Base-by-base conservation (phyloP, 2,329 filamentous ascomycete species). In the Penicillium sp. region DNA sequence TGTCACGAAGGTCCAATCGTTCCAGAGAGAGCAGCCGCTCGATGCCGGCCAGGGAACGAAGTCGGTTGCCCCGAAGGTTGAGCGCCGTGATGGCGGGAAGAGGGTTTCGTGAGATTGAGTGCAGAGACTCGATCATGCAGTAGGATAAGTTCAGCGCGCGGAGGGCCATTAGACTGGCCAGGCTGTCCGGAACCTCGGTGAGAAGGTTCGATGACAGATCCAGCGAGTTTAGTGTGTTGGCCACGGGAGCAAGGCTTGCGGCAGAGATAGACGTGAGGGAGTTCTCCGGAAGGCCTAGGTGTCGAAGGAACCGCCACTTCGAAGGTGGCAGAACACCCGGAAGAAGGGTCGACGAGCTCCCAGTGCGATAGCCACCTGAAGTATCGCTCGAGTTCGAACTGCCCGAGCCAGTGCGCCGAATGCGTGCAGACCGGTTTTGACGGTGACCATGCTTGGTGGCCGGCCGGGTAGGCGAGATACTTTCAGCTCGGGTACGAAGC, bases 41-140 rank as follows among this genome's bases (percentile, higher is more conserved):
- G 40, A 97, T 85, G 2, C 94, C 94, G 27, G 90, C 90, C 53
- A 99, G 82, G 2, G 91, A 95, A 52, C 85, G 82, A 53, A 99
- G 81, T 41, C 92, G 85, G 69, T 99, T 99, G 44, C 85, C 89
- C 51, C 92, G 86, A 49, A 99, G 81, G 65, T 97, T 97, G 51
- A 99, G 78, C 1, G 92, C 92, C 1, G 89, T 95, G 56, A 99
- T 96, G 18, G 94, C 92, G 25, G 94, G 92, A 5, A 99, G 80
- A 11, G 94, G 70, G 64, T 88, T 94, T 57, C 88, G 85, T 2
- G 86, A 86, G 38, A 99, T 78, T 2, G 92, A 96, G 64, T 95
- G 89, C 50, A 99, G 79, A 14, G 91, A 94, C 62, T 92, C 89
- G 57, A 99, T 97, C 92, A 97, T 96, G 79, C 92, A 97, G 65